These are phyloP conservation scores for Periconia macrospinosa DNA, from an alignment of 2,329 filamentous ascomycete genomes.

Conservation along the genomic window DNA sequence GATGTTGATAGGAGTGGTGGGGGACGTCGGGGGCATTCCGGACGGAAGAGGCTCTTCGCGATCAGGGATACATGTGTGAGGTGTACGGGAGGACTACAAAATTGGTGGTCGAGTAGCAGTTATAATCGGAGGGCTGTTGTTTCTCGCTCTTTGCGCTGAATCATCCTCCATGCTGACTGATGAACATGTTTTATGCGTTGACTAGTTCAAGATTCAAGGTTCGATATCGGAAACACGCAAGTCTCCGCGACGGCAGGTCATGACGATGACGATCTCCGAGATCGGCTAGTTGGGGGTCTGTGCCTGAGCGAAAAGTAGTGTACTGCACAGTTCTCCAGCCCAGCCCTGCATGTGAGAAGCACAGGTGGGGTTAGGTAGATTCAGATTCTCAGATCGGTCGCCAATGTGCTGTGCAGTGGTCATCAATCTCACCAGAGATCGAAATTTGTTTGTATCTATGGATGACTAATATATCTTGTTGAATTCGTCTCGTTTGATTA, in stretches of 20 bases:
- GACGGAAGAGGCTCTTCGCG: not conserved
- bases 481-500: no score
- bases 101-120: not conserved
- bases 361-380: no score
- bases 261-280: conserved; percentile 34
- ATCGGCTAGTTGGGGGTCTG: conserved; percentile 17
- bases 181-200: not conserved
- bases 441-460: no score
- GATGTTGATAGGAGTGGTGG: not conserved
- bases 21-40: not conserved
- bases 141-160: no score
- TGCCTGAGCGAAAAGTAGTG: not conserved
- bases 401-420: no score
- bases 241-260: conserved; percentile 26
- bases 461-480: no score
- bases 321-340: not conserved
- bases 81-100: not conserved
- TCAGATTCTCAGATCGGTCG: no score
- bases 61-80: not conserved
- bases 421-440: no score
- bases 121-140: conserved; percentile 2
- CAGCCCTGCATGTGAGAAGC: no score
- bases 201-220: not conserved
- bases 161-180: conserved; percentile 1
- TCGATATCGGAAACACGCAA: conserved; percentile 32